Evolutionary conservation across 2,329 filamentous ascomycete genomes (phyloP), one percentile per base, ranked within the genome.

Genomic region (Thermothelomyces thermophilus): DNA sequence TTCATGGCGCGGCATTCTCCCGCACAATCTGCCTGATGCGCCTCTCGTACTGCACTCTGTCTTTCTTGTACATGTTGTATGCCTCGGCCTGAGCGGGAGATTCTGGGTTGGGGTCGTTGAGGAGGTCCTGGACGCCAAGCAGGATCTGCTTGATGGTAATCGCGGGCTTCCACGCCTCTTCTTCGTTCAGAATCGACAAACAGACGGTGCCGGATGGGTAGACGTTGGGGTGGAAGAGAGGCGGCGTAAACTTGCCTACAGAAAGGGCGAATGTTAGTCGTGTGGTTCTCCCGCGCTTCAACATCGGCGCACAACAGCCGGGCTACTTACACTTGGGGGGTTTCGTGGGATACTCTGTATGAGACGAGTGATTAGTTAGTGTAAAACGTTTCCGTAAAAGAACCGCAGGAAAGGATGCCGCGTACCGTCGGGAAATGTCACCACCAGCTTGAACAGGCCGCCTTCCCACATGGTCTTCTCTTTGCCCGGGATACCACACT

Each of bases 111-210:
- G 94, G 93, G 62, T 96, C 91, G 67, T 98, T 86, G 35, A 98
- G 82, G 1, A 98, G 80, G 62, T 95, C 91, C 69, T 98, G 93
- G 51, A 98, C 95, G 42, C 93, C 93, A 1, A 97, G 78, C 5
- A 97, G 79, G 56, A 98, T 97, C 70, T 97, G 90, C 72, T 96
- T 97, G 67, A 98, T 89, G 0, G 93, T 98, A 63, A 98, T 98
- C 6, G 93, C 91, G 1, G 93, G 94, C 69, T 95, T 94, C 93
- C 94, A 98, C 6, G 87, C 90, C 67, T 98, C 93, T 62, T 98
- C 93, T 68, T 98, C 94, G 71, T 97, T 98, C 58, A 98, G 73
- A 59, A 98, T 98, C 24, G 89, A 95, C 19, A 98, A 79, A 66
- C 93, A 98, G 55, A 98, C 93, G 41, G 93, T 98, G 59, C 93